Percentiles rank a stretch among this genome's conserved stretches.
Conservation (phyloP, 1,284 basidiomycete species). For the Ustilago trichophora region DNA sequence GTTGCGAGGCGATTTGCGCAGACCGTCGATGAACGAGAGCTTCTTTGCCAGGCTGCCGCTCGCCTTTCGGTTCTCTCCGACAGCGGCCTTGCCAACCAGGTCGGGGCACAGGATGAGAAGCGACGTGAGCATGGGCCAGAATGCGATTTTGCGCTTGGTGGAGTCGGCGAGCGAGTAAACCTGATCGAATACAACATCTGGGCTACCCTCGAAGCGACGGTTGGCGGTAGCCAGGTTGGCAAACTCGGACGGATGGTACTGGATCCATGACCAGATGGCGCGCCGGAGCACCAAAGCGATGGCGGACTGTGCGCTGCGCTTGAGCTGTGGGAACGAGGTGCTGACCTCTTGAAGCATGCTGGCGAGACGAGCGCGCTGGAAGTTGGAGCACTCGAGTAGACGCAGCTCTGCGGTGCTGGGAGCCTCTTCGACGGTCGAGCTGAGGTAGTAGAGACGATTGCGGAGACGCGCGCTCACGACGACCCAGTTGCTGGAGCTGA, state of each 20-base stretch:
- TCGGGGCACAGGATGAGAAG: conserved; percentile 83
- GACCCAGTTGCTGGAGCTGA: conserved; percentile 89
- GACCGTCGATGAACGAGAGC: conserved; percentile 67
- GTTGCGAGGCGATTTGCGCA: conserved; percentile 60
- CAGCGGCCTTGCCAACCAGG: conserved; percentile 70
- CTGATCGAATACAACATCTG: conserved; percentile 65
- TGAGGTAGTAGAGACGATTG: conserved; percentile 75
- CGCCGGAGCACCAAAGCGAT: conserved; percentile 79
- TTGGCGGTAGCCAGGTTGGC: conserved; percentile 74
- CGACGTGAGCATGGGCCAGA: conserved; percentile 82
- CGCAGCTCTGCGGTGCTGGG: conserved; percentile 77
- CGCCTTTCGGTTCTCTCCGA: conserved; percentile 65
- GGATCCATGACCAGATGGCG: conserved; percentile 92
- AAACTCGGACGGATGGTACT: conserved; percentile 81
- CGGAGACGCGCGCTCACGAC: conserved; percentile 81
- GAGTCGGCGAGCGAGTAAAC: conserved; percentile 65
- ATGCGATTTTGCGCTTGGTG: conserved; percentile 72
- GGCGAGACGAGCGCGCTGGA: conserved; percentile 66
- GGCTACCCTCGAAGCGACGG: conserved; percentile 62
- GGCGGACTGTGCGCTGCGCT: conserved; percentile 77
- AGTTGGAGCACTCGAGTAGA: conserved; percentile 71
- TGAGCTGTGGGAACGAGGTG: conserved; percentile 84
- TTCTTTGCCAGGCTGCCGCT: conserved; percentile 67
- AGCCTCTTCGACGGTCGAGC: conserved; percentile 69
- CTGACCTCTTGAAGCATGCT: conserved; percentile 74